Evolutionary conservation across 257 asterid genomes (phyloP), one percentile per base, ranked within the genome.

Genomic region (Anisodus acutangulus): DNA sequence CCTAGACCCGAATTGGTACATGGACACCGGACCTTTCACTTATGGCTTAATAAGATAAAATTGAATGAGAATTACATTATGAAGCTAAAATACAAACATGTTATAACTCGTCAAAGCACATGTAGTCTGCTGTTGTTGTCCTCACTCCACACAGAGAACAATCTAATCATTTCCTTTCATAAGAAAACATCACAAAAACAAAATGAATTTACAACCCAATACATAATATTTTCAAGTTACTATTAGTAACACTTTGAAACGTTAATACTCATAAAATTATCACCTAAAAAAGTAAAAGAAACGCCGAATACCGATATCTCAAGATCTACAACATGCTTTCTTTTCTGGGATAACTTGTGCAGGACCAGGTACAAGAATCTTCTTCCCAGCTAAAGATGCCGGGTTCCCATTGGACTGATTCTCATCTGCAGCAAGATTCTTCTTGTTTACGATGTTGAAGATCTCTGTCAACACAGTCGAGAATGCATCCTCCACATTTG

Each of bases 401-500:
- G 95, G 89, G 41, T 87, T 91, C 60, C 94, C 95, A 59, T 91
- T 91, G 26, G 85, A 87, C 83, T 88, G 92, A 82, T 89, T 90
- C 12, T 90, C 97, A 16, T 85, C 85, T 2, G 95, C 93, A 45
- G 81, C 92, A 31, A 93, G 97, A 64, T 81, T 92, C 71, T 92
- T 93, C 92, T 88, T 92, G 51, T 91, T 92, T 78, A 92, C 89
- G 12, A 92, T 89, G 87, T 91, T 92, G 87, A 92, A 93, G 81
- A 93, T 92, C 91, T 93, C 95, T 5, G 93, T 84, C 88, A 93
- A 81, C 39, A 93, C 91, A 15, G 93, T 92, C 70, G 84, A 72
- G 87, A 93, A 93, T 3, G 97, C 93, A 26, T 87, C 88, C 92
- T 92, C 97, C 80, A 93, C 97, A 6, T 93, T 93, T n/a, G 91